Base-by-base conservation (phyloP, 2,329 filamentous ascomycete genomes). In the Ophiostoma sp. region DNA sequence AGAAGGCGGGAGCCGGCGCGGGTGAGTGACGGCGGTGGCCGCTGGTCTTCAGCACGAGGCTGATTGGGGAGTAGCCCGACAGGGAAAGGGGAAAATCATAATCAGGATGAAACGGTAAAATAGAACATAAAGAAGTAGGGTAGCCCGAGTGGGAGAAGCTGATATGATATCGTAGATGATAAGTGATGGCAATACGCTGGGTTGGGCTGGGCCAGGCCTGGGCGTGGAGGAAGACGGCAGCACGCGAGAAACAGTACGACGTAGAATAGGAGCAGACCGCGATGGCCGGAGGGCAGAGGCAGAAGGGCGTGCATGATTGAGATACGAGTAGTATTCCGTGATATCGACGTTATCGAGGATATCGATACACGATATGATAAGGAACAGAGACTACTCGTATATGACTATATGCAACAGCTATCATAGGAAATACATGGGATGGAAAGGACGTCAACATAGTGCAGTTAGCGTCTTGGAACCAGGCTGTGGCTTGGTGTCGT, bases 11-110 rank as follows among this genome's bases (percentile, higher is more conserved):
- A 44, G n/a, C 42, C 63, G 63, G 63, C 62, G 62, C 62, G 40
- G 60, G 40, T 63, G 40, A 64, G 63, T 64, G 63, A 64, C 62
- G 62, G 62, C 62, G 62, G 63, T 64, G 63, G 63, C 63, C 63
- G 63, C 63, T 36, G n/a, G 62, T 64, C 62, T 64, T 18, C 18
- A 64, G 63, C 8, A 45, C 63, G 42, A 64, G 63, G 63, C 63
- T 64, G 62, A 47, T 27, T 64, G 42, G 40, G 63, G 63, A 64
- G 41, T 44, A 64, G 41, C 18, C 18, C n/a, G 41, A 64, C 62
- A 64, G 18, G 58, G 5, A 11, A 64, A 11, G n/a, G 27, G 27
- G 55, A 55, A 55, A 27, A 27, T 27, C 27, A 27, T 27, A 27
- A 18, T 18, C 7, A 55, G 8, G 27, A 55, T 55, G 62, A 64